Conservation (phyloP, 2,329 filamentous ascomycete species). For the Apiospora kogelbergensis region DNA sequence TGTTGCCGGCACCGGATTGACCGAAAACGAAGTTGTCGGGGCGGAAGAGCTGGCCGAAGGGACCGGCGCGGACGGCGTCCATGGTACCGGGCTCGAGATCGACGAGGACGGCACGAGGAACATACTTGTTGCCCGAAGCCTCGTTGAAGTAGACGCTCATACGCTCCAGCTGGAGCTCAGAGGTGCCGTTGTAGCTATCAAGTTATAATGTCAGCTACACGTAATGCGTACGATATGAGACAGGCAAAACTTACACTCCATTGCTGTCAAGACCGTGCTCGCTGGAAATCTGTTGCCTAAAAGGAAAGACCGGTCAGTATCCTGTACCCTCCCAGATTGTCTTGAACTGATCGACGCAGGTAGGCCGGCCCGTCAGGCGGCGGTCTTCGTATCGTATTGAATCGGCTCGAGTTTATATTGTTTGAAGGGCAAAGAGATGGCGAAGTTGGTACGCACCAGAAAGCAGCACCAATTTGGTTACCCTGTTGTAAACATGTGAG, state of each 20-base stretch:
- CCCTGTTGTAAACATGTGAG: conserved; percentile 60
- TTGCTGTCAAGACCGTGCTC: conserved; percentile 97
- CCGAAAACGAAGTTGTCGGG: conserved; percentile 99
- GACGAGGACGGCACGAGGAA: conserved; percentile 98
- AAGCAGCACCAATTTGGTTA: conserved; percentile 99
- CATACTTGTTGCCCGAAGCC: conserved; percentile 98
- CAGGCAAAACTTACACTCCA: conserved; percentile 72
- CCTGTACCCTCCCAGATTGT: neutral
- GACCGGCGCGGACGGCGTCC: conserved; percentile 97
- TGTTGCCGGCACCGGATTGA: conserved; percentile 99
- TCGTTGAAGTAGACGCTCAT: conserved; percentile 99
- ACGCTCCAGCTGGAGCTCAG: conserved; percentile 98
- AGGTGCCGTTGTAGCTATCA: conserved; percentile 89
- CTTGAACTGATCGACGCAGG: neutral
- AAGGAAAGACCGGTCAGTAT: conserved; percentile 36
- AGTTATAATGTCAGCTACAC: conserved; percentile 14
- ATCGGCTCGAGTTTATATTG: conserved; percentile 4
- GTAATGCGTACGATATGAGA: conserved; percentile 12
- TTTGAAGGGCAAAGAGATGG: neutral
- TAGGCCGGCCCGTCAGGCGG: conserved; percentile 3
- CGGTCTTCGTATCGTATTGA: neutral
- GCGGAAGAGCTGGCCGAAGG: conserved; percentile 98
- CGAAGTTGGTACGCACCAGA: conserved; percentile 67
- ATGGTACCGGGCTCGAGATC: conserved; percentile 99
- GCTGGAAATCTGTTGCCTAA: conserved; percentile 78